Percentiles rank a stretch among this genome's conserved stretches.
Evolutionary conservation across 1,139 yeast genomes (phyloP).

Genomic region (Hemisphaericaspora subhashii): DNA sequence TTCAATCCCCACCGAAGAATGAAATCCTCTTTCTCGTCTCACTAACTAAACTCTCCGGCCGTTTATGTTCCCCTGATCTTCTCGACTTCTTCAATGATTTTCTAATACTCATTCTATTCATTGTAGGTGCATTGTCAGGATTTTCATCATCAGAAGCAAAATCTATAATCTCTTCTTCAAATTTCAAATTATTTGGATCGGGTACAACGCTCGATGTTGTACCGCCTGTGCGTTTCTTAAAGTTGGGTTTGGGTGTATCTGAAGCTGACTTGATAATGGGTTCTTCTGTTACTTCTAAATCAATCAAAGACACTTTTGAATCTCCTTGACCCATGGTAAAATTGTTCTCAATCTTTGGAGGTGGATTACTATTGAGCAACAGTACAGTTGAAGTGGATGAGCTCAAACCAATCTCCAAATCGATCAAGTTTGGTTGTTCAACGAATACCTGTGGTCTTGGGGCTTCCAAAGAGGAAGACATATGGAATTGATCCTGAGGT

Average conservation of each 20-base stretch:
- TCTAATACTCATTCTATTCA: slow-evolving; percentile 45
- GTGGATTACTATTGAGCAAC: slow-evolving; percentile 5
- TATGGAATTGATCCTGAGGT: too few relatives aligned
- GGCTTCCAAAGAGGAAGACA: slow-evolving; percentile 3
- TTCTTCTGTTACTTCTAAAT: slow-evolving; percentile 29
- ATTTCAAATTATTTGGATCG: slow-evolving; percentile 33
- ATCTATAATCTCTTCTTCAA: slow-evolving; percentile 48
- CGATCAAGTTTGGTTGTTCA: slow-evolving; percentile 32
- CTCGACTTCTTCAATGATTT: slow-evolving; percentile 39
- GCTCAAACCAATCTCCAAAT: slow-evolving; percentile 40
- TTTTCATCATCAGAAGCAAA: slow-evolving; percentile 52
- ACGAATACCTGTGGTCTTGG: slow-evolving; percentile 12
- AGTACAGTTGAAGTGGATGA: slow-evolving; percentile 29
- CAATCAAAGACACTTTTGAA: slow-evolving; percentile 32
- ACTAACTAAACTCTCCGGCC: slow-evolving; percentile 30
- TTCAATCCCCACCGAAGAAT: slow-evolving; percentile 26
- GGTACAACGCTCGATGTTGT: slow-evolving; percentile 27
- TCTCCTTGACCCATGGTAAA: slow-evolving; percentile 12
- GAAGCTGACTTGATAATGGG: slow-evolving; percentile 4
- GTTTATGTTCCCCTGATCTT: slow-evolving; percentile 33
- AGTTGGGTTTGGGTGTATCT: slow-evolving; percentile 21
- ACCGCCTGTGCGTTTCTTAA: slow-evolving; percentile 41
- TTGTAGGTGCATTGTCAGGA: slow-evolving; percentile 36
- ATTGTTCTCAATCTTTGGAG: slow-evolving; percentile 10
- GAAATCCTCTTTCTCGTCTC: slow-evolving; percentile 33